These are phyloP conservation scores for Hansenula sp. DNA, from an alignment of 1,139 yeast species.

Conservation along the genomic window DNA sequence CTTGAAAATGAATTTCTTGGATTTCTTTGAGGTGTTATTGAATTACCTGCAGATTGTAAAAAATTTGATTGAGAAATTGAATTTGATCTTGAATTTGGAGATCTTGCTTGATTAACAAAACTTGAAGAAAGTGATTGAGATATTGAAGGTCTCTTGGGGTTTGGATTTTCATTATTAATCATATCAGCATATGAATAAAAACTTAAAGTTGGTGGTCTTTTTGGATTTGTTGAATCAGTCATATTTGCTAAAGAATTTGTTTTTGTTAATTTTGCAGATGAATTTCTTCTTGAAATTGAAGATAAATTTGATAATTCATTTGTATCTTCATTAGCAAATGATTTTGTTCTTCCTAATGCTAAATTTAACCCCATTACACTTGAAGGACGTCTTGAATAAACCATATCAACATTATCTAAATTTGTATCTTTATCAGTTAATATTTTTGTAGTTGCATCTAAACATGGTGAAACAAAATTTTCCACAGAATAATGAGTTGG, in stretches of 20 bases:
- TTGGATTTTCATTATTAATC: slow-evolving; percentile 55
- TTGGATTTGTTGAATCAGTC: slow-evolving; percentile 19
- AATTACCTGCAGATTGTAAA: slow-evolving; percentile 5
- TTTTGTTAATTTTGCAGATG: slow-evolving; percentile 20
- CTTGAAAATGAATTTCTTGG: background rate
- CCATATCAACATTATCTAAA: slow-evolving; percentile 65
- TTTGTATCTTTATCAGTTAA: slow-evolving; percentile 53
- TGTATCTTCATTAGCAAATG: slow-evolving; percentile 12
- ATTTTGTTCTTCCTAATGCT: slow-evolving; percentile 46
- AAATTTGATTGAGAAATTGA: slow-evolving; percentile 5
- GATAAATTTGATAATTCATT: background rate
- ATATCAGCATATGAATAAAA: slow-evolving; percentile 81
- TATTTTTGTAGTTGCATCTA: slow-evolving; percentile 72
- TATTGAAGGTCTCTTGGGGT: slow-evolving; percentile 54
- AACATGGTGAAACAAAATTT: slow-evolving; percentile 77
- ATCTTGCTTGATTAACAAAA: slow-evolving; percentile 20
- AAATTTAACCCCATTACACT: slow-evolving; percentile 55
- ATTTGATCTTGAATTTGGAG: slow-evolving; percentile 12
- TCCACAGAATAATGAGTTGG: slow-evolving; percentile 52
- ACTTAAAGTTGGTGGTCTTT: slow-evolving; percentile 46
- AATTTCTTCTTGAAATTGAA: slow-evolving; percentile 18
- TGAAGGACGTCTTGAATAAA: slow-evolving; percentile 62
- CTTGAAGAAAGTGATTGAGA: slow-evolving; percentile 33
- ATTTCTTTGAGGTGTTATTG: slow-evolving; percentile 14
- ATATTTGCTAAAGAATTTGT: slow-evolving; percentile 34